Percentiles rank a stretch among this genome's conserved stretches.
phyloP scores from a whole-genome alignment of 768 basidiomycete genomes.

The Rhizopogon vesiculosus region DNA sequence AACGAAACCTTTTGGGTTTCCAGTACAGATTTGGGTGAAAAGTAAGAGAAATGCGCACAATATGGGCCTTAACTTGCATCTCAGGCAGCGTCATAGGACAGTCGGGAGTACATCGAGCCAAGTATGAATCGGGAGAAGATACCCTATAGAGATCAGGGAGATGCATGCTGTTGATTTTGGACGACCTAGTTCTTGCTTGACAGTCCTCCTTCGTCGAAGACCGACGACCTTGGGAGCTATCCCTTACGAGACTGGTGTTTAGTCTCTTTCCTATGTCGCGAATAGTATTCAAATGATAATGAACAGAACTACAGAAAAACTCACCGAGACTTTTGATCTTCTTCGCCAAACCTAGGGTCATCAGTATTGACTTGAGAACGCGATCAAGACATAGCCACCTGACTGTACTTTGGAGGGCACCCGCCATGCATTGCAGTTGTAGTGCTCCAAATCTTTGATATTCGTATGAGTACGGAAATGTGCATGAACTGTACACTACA shows the following conservation, averaged over 20 bases:
- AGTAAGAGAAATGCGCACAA: slow-evolving; percentile 12
- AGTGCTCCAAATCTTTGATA: slow-evolving; percentile 21
- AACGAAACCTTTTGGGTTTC: slow-evolving; percentile 16
- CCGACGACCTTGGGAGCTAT: background rate
- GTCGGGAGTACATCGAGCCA: slow-evolving; percentile 9
- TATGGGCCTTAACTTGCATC: slow-evolving; percentile 7
- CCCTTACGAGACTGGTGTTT: background rate
- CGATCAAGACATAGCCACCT: background rate
- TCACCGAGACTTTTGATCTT: background rate
- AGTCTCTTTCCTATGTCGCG: background rate
- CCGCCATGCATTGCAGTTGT: slow-evolving; percentile 12
- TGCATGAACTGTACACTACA: background rate
- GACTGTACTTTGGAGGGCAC: background rate
- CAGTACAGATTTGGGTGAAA: background rate
- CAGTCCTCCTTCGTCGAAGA: background rate
- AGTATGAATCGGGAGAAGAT: slow-evolving; percentile 16
- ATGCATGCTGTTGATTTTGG: background rate
- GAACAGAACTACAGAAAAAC: background rate
- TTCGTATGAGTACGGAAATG: background rate
- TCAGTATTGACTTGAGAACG: background rate
- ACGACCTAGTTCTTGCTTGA: background rate
- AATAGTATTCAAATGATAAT: background rate
- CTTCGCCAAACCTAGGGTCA: background rate
- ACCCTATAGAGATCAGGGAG: background rate
- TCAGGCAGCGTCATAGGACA: slow-evolving; percentile 11